Base-by-base conservation (phyloP, 257 asterid genomes). In the Forsythia viridissima region DNA sequence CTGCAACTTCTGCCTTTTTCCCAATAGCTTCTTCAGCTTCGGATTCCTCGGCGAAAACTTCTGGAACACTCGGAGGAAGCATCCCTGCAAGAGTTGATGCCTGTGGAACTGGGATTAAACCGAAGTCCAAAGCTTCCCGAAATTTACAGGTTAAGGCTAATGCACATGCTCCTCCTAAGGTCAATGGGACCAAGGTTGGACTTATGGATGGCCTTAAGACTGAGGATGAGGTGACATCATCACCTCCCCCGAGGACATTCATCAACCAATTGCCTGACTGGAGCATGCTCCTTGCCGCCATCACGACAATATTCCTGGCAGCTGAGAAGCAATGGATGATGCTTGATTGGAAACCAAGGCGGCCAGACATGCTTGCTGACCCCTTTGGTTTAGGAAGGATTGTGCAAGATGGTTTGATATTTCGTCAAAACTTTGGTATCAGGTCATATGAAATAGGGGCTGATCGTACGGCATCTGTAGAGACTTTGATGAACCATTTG, bases 281-380 rank as follows among this genome's bases (percentile, higher is more conserved):
- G 99, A 96, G 98, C 87, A 92, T 93, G 97, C 97, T 96, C 74
- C 99, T 96, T 81, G 97, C 97, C 42, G 97, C 98, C 76, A 89
- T 96, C 75, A 93, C 98, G 1, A 96, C 99, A 12, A 84, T 93
- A 74, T 96, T 96, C 89, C 86, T 96, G 88, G 99, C 99, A 9
- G 98, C 99, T 12, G 99, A 96, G 87, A 96, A 93, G 88, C 97
- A 92, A 84, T 96, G 99, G 99, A 96, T 91, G 97, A 93, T 92
- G 98, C 96, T 96, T 89, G 99, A 96, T 84, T 93, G 97, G 98
- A 96, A 96, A 79, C 97, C 98, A 5, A 96, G 93, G 86, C 88
- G 98, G 71, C 79, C 97, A 39, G 97, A 96, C 78, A 84, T 86
- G 90, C 90, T 92, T 79, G 82, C 73, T 80, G 99, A 93, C 78